Evolutionary conservation across 371 early-diverging fungal species (phyloP), one percentile per base, ranked within the genome.

Genomic region (Actinomucor elegans): DNA sequence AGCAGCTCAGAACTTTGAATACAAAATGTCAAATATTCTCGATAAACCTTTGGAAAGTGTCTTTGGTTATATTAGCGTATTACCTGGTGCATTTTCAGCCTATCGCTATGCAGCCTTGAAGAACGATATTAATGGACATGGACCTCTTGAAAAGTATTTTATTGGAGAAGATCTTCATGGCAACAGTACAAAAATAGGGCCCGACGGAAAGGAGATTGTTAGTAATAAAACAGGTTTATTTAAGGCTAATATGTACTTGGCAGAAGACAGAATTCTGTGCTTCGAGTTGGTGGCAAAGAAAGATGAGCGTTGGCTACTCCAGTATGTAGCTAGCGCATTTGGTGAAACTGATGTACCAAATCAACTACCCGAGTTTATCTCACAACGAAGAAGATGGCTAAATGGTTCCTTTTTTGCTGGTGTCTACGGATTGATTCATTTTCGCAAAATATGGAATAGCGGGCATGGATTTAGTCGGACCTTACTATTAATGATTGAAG

Each of bases 311-410:
- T 91, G 92, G 91, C 44, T 89, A 6, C 66, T 91, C 8, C 78
- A 83, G 37, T 84, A 82, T 50, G 84, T 84, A 21, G 70, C 78
- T 45, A 75, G 77, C 6, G 83, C 93, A 5, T 83, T 81, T 49
- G 93, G 90, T 45, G 92, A 90, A 52, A 94, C 94, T 2, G 94
- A 94, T 70, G 91, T 89, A 5, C 94, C 94, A 4, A 80, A 80
- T 50, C 73, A 73, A 7, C 67, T 92, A 7, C 84, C 91, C 1
- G 94, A 94, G 58, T 89, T 93, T 52, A 87, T 94, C 20, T 86
- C 89, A 0, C 94, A 94, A 64, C 79, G 94, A 52, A 84, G 94
- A 53, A 83, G 94, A 36, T 94, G 94, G 94, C 69, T 92, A 34
- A 94, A 94, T 75, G 94, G 94, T 0, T 84, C 86, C 3, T 89